phyloP scores from a whole-genome alignment of 495 filamentous ascomycete species.

The Aspergillus panamensis region DNA sequence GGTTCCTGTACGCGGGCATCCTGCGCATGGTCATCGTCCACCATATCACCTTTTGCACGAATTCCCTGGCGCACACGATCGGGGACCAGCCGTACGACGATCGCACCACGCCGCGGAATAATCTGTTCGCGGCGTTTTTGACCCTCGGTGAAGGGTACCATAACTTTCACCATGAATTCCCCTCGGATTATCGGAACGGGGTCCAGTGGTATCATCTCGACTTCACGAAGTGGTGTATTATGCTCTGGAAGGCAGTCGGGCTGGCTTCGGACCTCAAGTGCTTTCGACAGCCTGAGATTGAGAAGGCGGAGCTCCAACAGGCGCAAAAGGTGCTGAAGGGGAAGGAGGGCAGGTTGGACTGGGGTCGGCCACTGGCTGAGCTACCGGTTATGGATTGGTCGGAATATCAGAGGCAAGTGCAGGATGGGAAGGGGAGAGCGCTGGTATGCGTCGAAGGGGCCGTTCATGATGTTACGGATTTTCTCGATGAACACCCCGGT shows the following conservation, averaged over 20 bases:
- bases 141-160: slow-evolving; percentile 92
- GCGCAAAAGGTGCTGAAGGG: slow-evolving; percentile 91
- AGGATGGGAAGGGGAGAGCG: slow-evolving; percentile 34
- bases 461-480: slow-evolving; percentile 80
- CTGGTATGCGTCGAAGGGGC: slow-evolving; percentile 80
- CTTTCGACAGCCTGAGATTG: slow-evolving; percentile 86
- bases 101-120: slow-evolving; percentile 85
- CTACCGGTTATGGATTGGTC: slow-evolving; percentile 78
- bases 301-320: slow-evolving; percentile 89
- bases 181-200: slow-evolving; percentile 90
- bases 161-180: slow-evolving; percentile 97
- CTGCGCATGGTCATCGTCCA: slow-evolving; percentile 88
- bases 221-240: slow-evolving; percentile 93
- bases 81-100: slow-evolving; percentile 93
- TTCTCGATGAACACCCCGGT: slow-evolving; percentile 85
- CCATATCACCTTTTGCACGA: slow-evolving; percentile 94
- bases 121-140: slow-evolving; percentile 80
- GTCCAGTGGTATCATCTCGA: slow-evolving; percentile 92
- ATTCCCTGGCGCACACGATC: slow-evolving; percentile 89
- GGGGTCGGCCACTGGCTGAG: slow-evolving; percentile 80
- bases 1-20: slow-evolving; percentile 83
- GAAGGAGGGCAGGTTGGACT: slow-evolving; percentile 75
- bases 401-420: slow-evolving; percentile 33
- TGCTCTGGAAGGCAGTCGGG: slow-evolving; percentile 77
- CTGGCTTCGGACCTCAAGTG: slow-evolving; percentile 86